These are phyloP conservation scores for Aspergillus egyptiacus DNA, from an alignment of 495 filamentous ascomycete species.

Conservation along the genomic window DNA sequence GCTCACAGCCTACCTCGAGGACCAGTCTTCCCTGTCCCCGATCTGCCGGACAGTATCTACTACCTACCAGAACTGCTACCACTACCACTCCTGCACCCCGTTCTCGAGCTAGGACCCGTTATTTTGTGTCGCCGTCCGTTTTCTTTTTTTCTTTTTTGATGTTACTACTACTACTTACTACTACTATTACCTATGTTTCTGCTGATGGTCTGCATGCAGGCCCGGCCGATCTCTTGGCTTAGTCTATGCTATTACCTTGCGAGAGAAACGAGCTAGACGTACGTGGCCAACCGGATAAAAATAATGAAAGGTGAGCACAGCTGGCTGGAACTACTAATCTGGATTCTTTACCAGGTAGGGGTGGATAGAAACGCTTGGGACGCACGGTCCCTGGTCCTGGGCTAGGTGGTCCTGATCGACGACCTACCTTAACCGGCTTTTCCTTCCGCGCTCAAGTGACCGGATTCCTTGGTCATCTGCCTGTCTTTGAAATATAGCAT, in stretches of 20 bases:
- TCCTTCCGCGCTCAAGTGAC: conserved; percentile 27
- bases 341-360: no score
- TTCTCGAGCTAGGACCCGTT: not conserved
- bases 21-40: no score
- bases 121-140: not conserved
- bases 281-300: not conserved
- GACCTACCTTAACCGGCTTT: no score
- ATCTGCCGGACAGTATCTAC: not conserved
- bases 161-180: not conserved
- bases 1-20: no score
- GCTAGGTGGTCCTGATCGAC: conserved; percentile 36
- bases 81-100: no score
- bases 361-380: not conserved
- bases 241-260: no score
- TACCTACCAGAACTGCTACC: no score
- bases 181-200: conserved; percentile 5
- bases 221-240: no score
- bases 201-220: conserved; percentile 18
- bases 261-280: no score
- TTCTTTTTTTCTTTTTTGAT: not conserved
- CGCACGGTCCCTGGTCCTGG: conserved; percentile 32
- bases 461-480: conserved; percentile 33
- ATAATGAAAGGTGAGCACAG: not conserved
- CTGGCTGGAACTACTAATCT: no score
- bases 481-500: no score